Base-by-base conservation (phyloP, 805 yeast genomes). In the Cyberlindnera lachancei region DNA sequence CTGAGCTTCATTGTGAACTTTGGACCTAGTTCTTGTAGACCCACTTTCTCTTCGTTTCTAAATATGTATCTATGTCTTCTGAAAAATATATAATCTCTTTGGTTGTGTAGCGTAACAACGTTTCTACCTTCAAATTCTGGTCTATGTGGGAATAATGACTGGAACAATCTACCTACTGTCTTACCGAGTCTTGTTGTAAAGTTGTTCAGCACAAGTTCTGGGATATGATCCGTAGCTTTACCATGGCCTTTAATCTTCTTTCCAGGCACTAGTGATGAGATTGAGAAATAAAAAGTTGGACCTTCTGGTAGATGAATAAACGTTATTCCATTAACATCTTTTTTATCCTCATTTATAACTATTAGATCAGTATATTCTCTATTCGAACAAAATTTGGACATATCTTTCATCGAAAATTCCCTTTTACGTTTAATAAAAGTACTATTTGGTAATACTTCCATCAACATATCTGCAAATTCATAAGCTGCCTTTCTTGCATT, bases 61-160 rank as follows among this genome's bases (percentile, higher is more conserved):
- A 92, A 92, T 1, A 86, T 65, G 49, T 92, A 92, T 50, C 98
- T 73, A 54, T 92, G 98, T 61, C 96, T 75, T 62, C 98, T 73
- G 68, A 92, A 90, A 50, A 92, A 92, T 26, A 92, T 83, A 55
- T 70, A 92, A 57, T 92, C 98, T 66, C 98, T 72, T 57, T 92
- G 98, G 55, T 92, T 92, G 56, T 92, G 98, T 53, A 92, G 61
- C 1, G 98, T 92, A 18, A 92, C 80, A 27, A 86, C 98, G 55
- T 92, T 96, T 50, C 98, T 73, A 18, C 98, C 98, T 56, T 83
- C 82, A 46, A 92, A 74, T 52, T 92, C 96, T 2, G 98, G 98
- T 38, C 73, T 72, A 38, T 83, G 88, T 8, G 98, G 98, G 60
- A 90, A 86, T 25, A 92, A 64, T 1, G 95, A 75, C 56, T 88